phyloP scores from a whole-genome alignment of 352 stramenopile genomes.

The Pythium diclinum region DNA sequence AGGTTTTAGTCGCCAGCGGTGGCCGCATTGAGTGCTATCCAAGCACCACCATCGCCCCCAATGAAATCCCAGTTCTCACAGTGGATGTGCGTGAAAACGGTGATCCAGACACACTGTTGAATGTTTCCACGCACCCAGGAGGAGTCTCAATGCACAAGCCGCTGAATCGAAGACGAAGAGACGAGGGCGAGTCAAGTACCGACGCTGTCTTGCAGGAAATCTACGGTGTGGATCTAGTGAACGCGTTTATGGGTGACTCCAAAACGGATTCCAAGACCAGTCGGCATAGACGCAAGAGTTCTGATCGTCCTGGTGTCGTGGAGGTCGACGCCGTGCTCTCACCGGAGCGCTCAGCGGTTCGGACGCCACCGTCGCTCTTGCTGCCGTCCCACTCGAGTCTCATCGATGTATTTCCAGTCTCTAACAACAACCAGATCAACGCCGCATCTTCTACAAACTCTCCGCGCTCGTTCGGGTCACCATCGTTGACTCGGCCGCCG shows the following conservation, averaged over 20 bases:
- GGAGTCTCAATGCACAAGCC: constrained; percentile 7
- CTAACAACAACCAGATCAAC: constrained; percentile 6
- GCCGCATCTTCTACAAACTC: background rate
- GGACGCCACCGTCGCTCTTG: background rate
- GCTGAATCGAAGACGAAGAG: constrained; percentile 10
- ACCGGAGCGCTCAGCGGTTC: constrained; percentile 1
- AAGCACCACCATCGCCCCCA: constrained; percentile 15
- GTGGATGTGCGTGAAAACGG: constrained; percentile 54
- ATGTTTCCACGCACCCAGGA: constrained; percentile 23
- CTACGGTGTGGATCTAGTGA: constrained; percentile 65
- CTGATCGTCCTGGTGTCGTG: background rate
- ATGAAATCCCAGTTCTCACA: constrained; percentile 30
- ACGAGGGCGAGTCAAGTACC: constrained; percentile 4
- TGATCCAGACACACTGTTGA: constrained; percentile 35
- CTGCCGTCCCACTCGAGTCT: constrained; percentile 11
- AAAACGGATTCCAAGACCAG: constrained; percentile 2
- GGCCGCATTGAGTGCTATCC: constrained; percentile 59
- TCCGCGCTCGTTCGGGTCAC: background rate
- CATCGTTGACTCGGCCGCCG: background rate
- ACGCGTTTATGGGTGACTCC: constrained; percentile 25
- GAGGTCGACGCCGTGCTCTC: background rate
- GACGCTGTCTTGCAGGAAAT: constrained; percentile 44
- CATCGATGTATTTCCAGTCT: constrained; percentile 5
- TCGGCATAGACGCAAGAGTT: constrained; percentile 15
- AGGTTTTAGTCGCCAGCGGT: constrained; percentile 42